Percentiles rank a stretch among this genome's conserved stretches.
Evolutionary conservation across 345 rosid genomes (phyloP).

Genomic region (Hibiscus syriacus): DNA sequence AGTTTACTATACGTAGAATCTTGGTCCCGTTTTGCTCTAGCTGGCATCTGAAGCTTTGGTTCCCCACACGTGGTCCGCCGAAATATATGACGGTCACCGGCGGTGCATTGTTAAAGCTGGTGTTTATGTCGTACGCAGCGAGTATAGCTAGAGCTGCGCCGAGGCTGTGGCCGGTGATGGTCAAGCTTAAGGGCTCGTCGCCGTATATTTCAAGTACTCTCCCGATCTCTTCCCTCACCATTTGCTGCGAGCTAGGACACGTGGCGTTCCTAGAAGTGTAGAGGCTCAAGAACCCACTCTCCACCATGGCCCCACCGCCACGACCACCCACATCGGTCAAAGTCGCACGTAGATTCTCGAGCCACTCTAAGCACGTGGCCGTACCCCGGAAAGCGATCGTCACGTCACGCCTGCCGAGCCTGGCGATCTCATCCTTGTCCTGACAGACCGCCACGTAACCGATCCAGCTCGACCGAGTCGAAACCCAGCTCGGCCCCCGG

Average conservation of each 20-base stretch:
- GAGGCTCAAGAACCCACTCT: slow-evolving; percentile 54
- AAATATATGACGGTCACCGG: slow-evolving; percentile 57
- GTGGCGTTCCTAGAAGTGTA: slow-evolving; percentile 34
- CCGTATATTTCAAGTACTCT: slow-evolving; percentile 33
- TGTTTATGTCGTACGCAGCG: slow-evolving; percentile 44
- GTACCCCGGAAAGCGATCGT: slow-evolving; percentile 56
- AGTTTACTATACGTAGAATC: slow-evolving; percentile 51
- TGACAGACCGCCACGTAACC: slow-evolving; percentile 66
- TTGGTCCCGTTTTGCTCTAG: slow-evolving; percentile 47
- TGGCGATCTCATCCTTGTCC: slow-evolving; percentile 42
- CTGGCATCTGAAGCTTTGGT: slow-evolving; percentile 36
- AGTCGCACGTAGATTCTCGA: slow-evolving; percentile 50
- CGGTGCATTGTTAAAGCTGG: slow-evolving; percentile 23
- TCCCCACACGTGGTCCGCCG: slow-evolving; percentile 66
- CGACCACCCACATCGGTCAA: slow-evolving; percentile 9
- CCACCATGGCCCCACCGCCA: slow-evolving; percentile 42
- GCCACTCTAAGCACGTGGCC: slow-evolving; percentile 58
- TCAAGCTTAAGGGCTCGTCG: slow-evolving; percentile 47
- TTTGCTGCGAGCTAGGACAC: slow-evolving; percentile 33
- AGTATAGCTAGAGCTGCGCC: slow-evolving; percentile 62
- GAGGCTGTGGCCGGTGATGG: slow-evolving; percentile 59
- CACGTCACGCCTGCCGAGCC: slow-evolving; percentile 56
- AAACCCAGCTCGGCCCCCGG: slow-evolving; percentile 39
- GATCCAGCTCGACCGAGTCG: slow-evolving; percentile 51
- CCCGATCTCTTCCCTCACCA: slow-evolving; percentile 33